Evolutionary conservation across 306 rosid species (phyloP).

Genomic region (Ormosia semicastrata): DNA sequence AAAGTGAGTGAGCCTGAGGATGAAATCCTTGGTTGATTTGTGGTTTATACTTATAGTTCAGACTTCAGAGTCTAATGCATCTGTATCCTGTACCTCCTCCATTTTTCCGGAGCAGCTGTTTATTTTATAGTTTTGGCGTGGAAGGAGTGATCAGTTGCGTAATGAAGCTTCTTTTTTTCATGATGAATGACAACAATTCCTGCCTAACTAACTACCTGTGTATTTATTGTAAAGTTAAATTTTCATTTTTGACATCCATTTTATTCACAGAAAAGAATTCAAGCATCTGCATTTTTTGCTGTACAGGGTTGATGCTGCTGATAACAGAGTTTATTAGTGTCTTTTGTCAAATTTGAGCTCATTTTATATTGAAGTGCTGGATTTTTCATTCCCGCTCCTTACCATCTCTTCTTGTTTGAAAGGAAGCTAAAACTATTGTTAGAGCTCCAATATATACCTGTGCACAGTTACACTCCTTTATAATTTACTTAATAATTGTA

Average conservation of each 20-base stretch:
- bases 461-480: neutral
- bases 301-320: conserved; percentile 21
- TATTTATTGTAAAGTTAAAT: conserved; percentile 22
- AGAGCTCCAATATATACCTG: neutral
- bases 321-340: conserved; percentile 10
- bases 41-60: conserved; percentile 18
- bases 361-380: neutral
- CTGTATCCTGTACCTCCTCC: conserved; percentile 24
- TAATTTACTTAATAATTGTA: neutral
- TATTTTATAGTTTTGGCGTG: conserved; percentile 7
- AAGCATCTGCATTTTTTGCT: neutral
- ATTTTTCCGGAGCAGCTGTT: conserved; percentile 18
- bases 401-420: neutral
- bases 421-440: neutral
- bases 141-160: conserved; percentile 21
- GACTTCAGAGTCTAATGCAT: conserved; percentile 22
- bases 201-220: conserved; percentile 16
- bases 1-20: conserved; percentile 15
- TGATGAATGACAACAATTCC: conserved; percentile 22
- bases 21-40: conserved; percentile 24
- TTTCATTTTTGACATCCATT: conserved; percentile 3
- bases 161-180: conserved; percentile 22
- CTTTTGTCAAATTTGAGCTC: conserved; percentile 12
- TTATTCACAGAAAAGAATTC: neutral
- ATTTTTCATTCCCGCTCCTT: neutral